Evolutionary conservation across 805 yeast genomes (phyloP), one percentile per base, ranked within the genome.

Genomic region (Hanseniaspora meyeri): DNA sequence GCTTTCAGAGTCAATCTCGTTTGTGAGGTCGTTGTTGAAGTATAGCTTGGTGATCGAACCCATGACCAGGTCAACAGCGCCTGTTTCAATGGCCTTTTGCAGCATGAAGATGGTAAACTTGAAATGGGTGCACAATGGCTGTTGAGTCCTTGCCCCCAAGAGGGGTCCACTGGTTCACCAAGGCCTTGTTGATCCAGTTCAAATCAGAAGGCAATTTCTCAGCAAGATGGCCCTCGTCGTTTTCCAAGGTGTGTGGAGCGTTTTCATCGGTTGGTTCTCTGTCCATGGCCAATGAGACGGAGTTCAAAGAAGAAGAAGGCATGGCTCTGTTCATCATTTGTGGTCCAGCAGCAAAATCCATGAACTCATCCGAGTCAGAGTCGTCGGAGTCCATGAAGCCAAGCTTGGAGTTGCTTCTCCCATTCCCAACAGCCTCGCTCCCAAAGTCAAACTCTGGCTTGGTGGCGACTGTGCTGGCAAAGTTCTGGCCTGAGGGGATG

Each of bases 61-160:
- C 58, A 87, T 74, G 12, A 91, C 76, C 43, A 93, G 72, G 62
- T 86, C 93, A n/a, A 90, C 86, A 19, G 85, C 80, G 9, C 93
- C 95, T 1, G 84, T 72, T 61, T 85, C 88, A 62, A 85, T 79
- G 50, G 95, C 95, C 65, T 87, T 84, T 60, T 81, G 79, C 59
- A 91, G 71, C 11, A 91, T 74, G 65, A 79, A 86, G 55, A 84
- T 85, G n/a, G 97, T 91, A 70, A 93, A 90, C 65, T 84, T 84
- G 71, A 85, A 88, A 1, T n/a, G 98, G 97, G 66, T 91, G 97
- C 6, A 93, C 96, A 70, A 93, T 97, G 0, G 97, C 97, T 0
- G 97, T 91, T 14, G 95, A 82, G 59, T 84, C 90, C 34, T 79
- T 77, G 24, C 86, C 91, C 34, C 97, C 97, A 51, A 91, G 70